phyloP scores from a whole-genome alignment of 2,329 filamentous ascomycete species.

The Tolypocladium tundrense region DNA sequence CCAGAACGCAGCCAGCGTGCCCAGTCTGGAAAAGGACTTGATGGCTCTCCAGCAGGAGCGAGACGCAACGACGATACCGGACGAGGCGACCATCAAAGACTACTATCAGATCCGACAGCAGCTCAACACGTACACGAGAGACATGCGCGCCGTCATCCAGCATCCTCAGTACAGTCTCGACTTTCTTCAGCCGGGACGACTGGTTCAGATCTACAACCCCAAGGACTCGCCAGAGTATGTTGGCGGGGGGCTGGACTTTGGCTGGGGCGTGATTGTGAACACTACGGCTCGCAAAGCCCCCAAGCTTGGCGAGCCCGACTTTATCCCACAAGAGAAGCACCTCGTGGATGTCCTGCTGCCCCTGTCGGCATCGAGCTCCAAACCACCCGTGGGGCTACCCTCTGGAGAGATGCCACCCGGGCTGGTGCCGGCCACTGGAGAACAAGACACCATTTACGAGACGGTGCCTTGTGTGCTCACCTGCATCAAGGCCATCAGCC shows the following conservation, averaged over 20 bases:
- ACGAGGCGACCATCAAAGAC: conserved; percentile 83
- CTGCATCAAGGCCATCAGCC: conserved; percentile 74
- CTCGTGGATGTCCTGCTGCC: conserved; percentile 73
- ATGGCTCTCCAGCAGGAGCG: conserved; percentile 67
- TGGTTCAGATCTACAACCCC: conserved; percentile 75
- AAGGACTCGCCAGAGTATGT: conserved; percentile 32
- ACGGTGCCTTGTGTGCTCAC: conserved; percentile 72
- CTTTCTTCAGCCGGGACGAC: conserved; percentile 77
- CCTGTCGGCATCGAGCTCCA: conserved; percentile 39
- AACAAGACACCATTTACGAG: conserved; percentile 18
- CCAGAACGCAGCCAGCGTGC: conserved; percentile 85
- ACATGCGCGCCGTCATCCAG: conserved; percentile 86
- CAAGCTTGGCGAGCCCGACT: conserved; percentile 59
- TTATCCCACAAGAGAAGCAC: conserved; percentile 64
- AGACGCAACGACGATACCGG: conserved; percentile 64
- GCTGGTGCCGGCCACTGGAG: conserved; percentile 28
- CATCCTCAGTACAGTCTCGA: conserved; percentile 79
- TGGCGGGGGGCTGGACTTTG: conserved; percentile 54
- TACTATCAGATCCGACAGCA: conserved; percentile 88
- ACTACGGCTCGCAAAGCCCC: conserved; percentile 54
- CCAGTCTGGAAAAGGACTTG: conserved; percentile 72
- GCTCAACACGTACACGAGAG: conserved; percentile 70
- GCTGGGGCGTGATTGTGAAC: conserved; percentile 85
- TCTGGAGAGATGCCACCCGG: conserved; percentile 48
- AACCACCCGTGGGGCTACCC: conserved; percentile 27